phyloP scores from a whole-genome alignment of 2,329 filamentous ascomycete genomes.

The Colletotrichum phormii region DNA sequence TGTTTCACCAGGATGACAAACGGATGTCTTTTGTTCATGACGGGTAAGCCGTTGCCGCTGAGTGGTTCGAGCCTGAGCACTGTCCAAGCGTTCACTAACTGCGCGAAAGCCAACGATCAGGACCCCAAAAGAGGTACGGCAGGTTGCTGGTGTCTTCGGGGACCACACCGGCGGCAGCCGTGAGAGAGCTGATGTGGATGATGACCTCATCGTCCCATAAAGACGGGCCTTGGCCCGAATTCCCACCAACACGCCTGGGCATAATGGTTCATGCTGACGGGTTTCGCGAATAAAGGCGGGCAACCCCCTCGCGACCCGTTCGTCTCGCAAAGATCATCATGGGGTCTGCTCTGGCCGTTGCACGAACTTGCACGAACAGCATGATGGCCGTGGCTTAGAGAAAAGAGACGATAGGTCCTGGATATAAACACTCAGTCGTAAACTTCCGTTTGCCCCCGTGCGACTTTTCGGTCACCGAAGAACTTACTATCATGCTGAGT shows the following conservation, averaged over 20 bases:
- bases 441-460: neutral
- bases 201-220: neutral
- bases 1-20: neutral
- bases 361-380: neutral
- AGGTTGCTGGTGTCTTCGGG: neutral
- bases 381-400: neutral
- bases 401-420: too few relatives aligned
- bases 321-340: neutral
- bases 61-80: constrained; percentile 19
- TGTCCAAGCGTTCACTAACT: constrained; percentile 24
- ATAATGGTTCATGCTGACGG: neutral
- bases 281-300: neutral
- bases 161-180: neutral
- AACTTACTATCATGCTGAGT: too few relatives aligned
- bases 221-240: neutral
- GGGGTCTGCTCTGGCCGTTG: neutral
- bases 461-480: neutral
- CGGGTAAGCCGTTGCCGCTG: neutral
- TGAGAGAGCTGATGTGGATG: neutral
- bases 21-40: neutral
- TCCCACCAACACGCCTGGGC: neutral
- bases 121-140: neutral
- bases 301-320: neutral
- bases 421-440: neutral
- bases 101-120: neutral